Evolutionary conservation across 768 basidiomycete species (phyloP).

Genomic region (Lactarius hatsudake): DNA sequence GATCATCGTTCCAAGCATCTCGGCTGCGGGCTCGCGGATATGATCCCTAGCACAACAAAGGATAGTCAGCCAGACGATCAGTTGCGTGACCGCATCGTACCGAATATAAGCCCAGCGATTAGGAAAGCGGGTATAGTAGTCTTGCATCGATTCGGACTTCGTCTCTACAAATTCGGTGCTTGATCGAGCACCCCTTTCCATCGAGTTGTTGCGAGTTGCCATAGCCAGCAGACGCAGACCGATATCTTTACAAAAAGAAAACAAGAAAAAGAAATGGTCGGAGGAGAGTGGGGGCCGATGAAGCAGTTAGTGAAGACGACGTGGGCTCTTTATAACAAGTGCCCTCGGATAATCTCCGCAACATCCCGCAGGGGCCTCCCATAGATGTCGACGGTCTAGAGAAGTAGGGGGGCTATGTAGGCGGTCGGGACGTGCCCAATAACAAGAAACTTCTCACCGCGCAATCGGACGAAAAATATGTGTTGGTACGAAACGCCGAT

Average conservation of each 20-base stretch:
- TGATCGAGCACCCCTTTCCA: not conserved
- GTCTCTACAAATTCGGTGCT: not conserved
- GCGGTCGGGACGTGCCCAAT: not conserved
- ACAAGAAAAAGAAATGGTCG: not conserved
- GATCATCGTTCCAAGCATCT: slow-evolving; percentile 18
- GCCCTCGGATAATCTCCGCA: not conserved
- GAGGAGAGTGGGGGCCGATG: too few relatives aligned
- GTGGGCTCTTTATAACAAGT: not conserved
- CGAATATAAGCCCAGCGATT: slow-evolving; percentile 6
- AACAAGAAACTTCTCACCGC: not conserved
- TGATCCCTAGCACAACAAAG: not conserved
- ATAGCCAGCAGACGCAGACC: not conserved
- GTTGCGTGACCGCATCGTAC: not conserved
- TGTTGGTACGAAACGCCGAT: not conserved
- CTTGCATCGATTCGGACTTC: slow-evolving; percentile 3
- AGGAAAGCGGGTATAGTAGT: slow-evolving; percentile 10
- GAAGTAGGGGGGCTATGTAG: not conserved
- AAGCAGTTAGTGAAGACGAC: not conserved
- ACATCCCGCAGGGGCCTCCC: not conserved
- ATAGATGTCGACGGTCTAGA: too few relatives aligned
- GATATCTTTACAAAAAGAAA: not conserved
- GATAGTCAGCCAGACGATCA: not conserved
- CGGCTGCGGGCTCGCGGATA: slow-evolving; percentile 19
- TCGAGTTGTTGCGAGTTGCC: not conserved
- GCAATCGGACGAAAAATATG: not conserved